Conservation (phyloP, 768 basidiomycete species). For the Leccinum olivaceopallidum region DNA sequence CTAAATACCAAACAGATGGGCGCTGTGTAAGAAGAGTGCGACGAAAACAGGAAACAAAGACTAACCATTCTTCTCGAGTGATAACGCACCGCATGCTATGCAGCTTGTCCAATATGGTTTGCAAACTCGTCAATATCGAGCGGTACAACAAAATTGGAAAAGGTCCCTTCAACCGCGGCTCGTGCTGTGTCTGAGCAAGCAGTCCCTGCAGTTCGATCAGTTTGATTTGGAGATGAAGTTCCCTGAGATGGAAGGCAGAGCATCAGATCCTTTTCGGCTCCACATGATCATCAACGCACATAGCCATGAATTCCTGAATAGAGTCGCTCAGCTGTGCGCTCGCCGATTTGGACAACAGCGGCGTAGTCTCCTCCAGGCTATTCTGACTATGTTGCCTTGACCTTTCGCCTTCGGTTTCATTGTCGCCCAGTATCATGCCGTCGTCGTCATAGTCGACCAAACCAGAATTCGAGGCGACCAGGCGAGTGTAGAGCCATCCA, state of each 20-base stretch:
- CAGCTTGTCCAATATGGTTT: conserved; percentile 83
- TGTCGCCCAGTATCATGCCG: conserved; percentile 2
- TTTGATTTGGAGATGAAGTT: conserved; percentile 90
- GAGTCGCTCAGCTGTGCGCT: conserved; percentile 55
- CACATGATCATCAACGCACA: conserved; percentile 49
- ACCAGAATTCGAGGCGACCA: conserved; percentile 87
- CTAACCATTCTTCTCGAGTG: conserved; percentile 89
- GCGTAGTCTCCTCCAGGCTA: conserved; percentile 32
- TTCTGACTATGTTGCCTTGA: background rate
- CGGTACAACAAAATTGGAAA: conserved; percentile 89
- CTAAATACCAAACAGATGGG: conserved; percentile 35
- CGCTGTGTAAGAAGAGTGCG: conserved; percentile 13
- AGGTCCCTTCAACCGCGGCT: conserved; percentile 93
- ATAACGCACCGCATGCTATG: conserved; percentile 99
- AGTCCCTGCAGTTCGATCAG: conserved; percentile 83
- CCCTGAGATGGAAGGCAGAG: conserved; percentile 53
- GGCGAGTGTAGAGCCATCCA: conserved; percentile 91
- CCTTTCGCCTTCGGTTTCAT: background rate
- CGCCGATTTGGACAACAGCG: conserved; percentile 36
- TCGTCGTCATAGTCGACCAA: conserved; percentile 46
- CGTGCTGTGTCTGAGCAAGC: conserved; percentile 87
- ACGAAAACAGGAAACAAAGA: conserved; percentile 5
- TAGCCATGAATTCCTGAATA: conserved; percentile 87
- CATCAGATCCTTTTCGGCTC: conserved; percentile 4
- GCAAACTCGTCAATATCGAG: conserved; percentile 76